Conservation (phyloP, 495 filamentous ascomycete species). For the Lasiosphaeria ovina region DNA sequence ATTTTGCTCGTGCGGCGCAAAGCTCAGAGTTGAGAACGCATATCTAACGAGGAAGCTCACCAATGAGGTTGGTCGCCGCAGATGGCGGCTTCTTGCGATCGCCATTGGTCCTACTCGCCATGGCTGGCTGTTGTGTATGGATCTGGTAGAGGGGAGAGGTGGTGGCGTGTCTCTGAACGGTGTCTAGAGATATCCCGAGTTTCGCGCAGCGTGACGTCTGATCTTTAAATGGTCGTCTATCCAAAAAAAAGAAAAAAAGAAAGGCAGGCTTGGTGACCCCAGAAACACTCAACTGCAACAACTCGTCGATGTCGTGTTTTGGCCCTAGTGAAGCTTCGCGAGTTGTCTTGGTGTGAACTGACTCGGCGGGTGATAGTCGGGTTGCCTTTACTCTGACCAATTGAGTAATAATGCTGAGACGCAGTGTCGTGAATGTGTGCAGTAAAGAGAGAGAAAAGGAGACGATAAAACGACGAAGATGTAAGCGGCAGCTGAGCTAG, state of each 20-base stretch:
- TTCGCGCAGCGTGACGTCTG: background rate
- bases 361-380: no score
- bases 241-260: no score
- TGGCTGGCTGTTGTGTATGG: constrained; percentile 22
- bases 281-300: no score
- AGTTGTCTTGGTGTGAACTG: no score
- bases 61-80: constrained; percentile 89
- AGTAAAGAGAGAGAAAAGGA: background rate
- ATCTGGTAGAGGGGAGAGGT: background rate
- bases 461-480: background rate
- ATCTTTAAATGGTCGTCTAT: no score
- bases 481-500: background rate
- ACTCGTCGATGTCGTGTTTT: no score
- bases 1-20: constrained; percentile 15
- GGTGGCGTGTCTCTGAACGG: background rate
- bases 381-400: no score
- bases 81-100: constrained; percentile 78
- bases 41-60: constrained; percentile 49
- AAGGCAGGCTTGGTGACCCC: no score
- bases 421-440: background rate
- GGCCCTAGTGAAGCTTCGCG: no score
- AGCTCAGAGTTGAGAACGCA: constrained; percentile 1
- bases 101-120: constrained; percentile 51
- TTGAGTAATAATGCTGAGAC: no score
- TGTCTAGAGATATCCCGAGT: background rate